These are phyloP conservation scores for Phytopythium litorale DNA, from an alignment of 352 stramenopile species.

Conservation along the genomic window DNA sequence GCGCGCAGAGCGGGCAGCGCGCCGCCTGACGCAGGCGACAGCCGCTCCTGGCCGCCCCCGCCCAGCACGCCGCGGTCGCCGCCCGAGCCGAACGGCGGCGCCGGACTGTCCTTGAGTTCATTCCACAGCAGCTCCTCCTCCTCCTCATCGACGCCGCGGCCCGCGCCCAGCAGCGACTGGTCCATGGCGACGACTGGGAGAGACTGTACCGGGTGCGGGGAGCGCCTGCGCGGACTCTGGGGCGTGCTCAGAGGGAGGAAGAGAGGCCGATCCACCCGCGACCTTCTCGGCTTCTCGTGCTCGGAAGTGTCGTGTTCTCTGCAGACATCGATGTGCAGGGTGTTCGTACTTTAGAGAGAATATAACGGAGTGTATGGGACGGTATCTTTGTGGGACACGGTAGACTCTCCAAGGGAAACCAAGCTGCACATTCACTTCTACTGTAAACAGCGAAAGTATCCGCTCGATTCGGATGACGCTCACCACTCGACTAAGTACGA, in stretches of 20 bases:
- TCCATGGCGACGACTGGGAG: slow-evolving; percentile 32
- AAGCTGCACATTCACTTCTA: not conserved
- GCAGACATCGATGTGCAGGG: no score
- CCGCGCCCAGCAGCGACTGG: slow-evolving; percentile 52
- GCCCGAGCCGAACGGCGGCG: slow-evolving; percentile 17
- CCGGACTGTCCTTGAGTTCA: slow-evolving; percentile 55
- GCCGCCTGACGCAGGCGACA: slow-evolving; percentile 2
- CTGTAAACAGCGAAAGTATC: not conserved
- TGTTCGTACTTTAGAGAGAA: slow-evolving; percentile 7
- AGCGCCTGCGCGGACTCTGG: not conserved
- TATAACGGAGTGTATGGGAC: not conserved
- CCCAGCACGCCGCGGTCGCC: slow-evolving; percentile 16
- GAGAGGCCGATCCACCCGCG: not conserved
- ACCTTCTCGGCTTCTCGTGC: slow-evolving; percentile 3
- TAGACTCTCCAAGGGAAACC: not conserved
- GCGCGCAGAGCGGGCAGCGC: slow-evolving; percentile 60
- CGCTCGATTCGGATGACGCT: not conserved
- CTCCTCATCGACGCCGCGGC: slow-evolving; percentile 26
- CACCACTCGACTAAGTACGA: not conserved
- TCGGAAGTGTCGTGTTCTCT: not conserved
- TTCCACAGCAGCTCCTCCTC: slow-evolving; percentile 82
- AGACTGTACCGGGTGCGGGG: not conserved
- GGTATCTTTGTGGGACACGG: not conserved
- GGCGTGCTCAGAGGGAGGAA: not conserved
- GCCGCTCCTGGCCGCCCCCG: slow-evolving; percentile 11